phyloP scores from a whole-genome alignment of 805 yeast genomes.

The Komagataella mondaviorum region DNA sequence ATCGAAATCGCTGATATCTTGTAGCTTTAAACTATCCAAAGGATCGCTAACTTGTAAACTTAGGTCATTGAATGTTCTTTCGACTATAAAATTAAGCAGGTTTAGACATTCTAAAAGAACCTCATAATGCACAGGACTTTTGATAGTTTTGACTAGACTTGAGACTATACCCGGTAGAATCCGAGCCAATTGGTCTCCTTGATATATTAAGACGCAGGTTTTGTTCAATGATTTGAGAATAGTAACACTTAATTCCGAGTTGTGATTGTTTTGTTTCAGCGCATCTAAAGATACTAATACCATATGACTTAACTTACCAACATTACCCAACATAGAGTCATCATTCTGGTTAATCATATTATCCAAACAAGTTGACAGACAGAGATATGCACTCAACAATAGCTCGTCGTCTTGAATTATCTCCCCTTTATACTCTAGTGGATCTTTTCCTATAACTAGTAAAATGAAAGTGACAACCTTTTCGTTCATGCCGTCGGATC shows the following conservation, averaged over 20 bases:
- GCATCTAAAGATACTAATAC: conserved; percentile 17
- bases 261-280: conserved; percentile 7
- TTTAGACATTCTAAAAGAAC: conserved; percentile 18
- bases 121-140: conserved; percentile 20
- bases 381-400: neutral
- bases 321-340: neutral
- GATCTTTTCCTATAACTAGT: neutral
- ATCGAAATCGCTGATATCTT: neutral
- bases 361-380: neutral
- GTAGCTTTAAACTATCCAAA: neutral
- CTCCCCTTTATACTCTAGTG: neutral
- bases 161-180: conserved; percentile 41
- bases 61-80: conserved; percentile 26
- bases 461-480: neutral
- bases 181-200: conserved; percentile 35
- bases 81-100: conserved; percentile 16
- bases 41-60: conserved; percentile 14
- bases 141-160: conserved; percentile 22
- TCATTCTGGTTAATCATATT: neutral
- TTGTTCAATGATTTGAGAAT: conserved; percentile 2
- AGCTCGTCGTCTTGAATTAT: neutral
- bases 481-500: conserved; percentile 7
- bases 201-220: conserved; percentile 21
- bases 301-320: neutral
- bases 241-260: neutral